phyloP scores from a whole-genome alignment of 2,329 filamentous ascomycete genomes.

The Calonectria hongkongensis region DNA sequence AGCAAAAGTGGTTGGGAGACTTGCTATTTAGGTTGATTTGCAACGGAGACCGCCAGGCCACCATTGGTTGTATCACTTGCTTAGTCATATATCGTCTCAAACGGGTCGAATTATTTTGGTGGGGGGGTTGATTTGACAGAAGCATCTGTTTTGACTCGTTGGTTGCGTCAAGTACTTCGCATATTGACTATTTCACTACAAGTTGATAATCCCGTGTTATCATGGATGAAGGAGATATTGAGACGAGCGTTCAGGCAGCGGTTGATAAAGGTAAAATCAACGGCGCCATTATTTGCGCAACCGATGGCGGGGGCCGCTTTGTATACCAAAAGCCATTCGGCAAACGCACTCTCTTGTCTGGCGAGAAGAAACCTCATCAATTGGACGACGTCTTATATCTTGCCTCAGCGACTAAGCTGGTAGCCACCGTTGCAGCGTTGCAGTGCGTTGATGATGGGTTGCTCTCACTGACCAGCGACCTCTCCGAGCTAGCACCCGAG shows the following conservation, averaged over 20 bases:
- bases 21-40: not conserved
- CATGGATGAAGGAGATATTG: slow-evolving; percentile 58
- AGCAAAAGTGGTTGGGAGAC: slow-evolving; percentile 5
- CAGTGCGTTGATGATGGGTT: slow-evolving; percentile 73
- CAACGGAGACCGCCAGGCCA: not conserved
- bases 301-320: slow-evolving; percentile 62
- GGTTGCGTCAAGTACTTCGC: not conserved
- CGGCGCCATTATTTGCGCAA: slow-evolving; percentile 65
- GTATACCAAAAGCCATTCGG: slow-evolving; percentile 63
- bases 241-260: slow-evolving; percentile 61
- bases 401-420: slow-evolving; percentile 65
- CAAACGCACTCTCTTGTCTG: slow-evolving; percentile 62
- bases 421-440: slow-evolving; percentile 71
- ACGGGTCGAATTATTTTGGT: not conserved
- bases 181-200: not conserved
- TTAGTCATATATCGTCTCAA: no score
- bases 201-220: no score
- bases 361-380: slow-evolving; percentile 61
- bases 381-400: slow-evolving; percentile 61
- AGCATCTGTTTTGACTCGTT: not conserved
- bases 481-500: slow-evolving; percentile 67
- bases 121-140: not conserved
- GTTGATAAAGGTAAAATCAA: slow-evolving; percentile 66
- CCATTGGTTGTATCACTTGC: not conserved
- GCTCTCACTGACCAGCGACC: slow-evolving; percentile 66